These are phyloP conservation scores for Aspergillus hiratsukae DNA, from an alignment of 2,329 filamentous ascomycete genomes.

Conservation along the genomic window DNA sequence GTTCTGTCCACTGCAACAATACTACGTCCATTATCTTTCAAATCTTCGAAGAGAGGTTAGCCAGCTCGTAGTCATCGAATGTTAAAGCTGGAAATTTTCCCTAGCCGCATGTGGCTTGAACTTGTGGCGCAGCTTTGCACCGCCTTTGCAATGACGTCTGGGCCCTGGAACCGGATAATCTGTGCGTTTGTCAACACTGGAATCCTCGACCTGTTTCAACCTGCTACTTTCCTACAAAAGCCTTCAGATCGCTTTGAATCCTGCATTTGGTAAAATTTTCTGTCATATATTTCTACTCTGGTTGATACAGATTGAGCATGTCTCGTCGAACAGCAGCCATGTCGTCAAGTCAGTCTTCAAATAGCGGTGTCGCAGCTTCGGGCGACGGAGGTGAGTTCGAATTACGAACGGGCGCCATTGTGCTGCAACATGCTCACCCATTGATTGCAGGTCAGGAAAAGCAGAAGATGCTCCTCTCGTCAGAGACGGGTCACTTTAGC, in stretches of 20 bases:
- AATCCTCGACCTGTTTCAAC: not conserved
- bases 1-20: not conserved
- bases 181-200: conserved; percentile 32
- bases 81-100: not conserved
- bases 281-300: conserved; percentile 4
- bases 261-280: not conserved
- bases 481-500: conserved; percentile 48
- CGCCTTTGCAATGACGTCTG: conserved; percentile 34
- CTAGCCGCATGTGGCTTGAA: conserved; percentile 19
- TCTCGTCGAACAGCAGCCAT: conserved; percentile 37
- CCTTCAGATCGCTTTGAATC: not conserved
- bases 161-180: conserved; percentile 19
- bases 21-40: not conserved
- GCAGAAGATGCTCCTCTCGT: conserved; percentile 46
- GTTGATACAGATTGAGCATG: conserved; percentile 25
- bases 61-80: not conserved
- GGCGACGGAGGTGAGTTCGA: conserved; percentile 31
- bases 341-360: conserved; percentile 27
- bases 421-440: conserved; percentile 10
- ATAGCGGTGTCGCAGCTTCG: conserved; percentile 24
- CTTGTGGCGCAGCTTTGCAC: conserved; percentile 26
- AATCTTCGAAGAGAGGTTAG: not conserved
- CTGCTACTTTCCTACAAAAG: not conserved
- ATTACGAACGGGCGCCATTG: conserved; percentile 4
- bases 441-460: conserved; percentile 41